phyloP scores from a whole-genome alignment of 345 rosid species.

The Citrus inodora region DNA sequence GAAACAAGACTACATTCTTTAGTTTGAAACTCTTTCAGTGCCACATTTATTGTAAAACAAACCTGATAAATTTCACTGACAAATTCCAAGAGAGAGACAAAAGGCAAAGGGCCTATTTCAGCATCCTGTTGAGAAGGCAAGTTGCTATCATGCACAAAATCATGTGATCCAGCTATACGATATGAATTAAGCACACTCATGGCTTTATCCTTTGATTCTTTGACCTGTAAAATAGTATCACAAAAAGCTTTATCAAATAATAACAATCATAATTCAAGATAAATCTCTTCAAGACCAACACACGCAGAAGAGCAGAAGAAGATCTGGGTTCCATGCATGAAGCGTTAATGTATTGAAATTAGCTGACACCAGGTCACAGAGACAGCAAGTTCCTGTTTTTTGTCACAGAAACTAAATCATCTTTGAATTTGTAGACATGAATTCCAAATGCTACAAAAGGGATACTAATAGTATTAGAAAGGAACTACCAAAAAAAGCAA shows the following conservation, averaged over 20 bases:
- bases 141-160: conserved; percentile 44
- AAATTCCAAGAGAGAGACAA: conserved; percentile 88
- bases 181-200: conserved; percentile 67
- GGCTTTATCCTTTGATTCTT: conserved; percentile 89
- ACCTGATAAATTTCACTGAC: conserved; percentile 94
- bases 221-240: conserved; percentile 48
- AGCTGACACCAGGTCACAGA: not conserved
- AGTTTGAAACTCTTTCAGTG: not conserved
- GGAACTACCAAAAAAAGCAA: not conserved
- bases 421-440: not conserved
- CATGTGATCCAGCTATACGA: conserved; percentile 48
- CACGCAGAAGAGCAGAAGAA: not conserved
- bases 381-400: not conserved
- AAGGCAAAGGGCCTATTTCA: conserved; percentile 47
- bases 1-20: not conserved
- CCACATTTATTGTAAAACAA: conserved; percentile 10
- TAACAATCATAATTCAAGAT: not conserved
- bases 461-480: not conserved
- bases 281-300: not conserved
- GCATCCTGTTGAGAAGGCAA: conserved; percentile 48
- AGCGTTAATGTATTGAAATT: no score
- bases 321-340: not conserved
- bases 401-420: not conserved
- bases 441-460: not conserved
- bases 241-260: conserved; percentile 13